Base-by-base conservation (phyloP, 257 asterid species). In the Schizonepeta tenuifolia region DNA sequence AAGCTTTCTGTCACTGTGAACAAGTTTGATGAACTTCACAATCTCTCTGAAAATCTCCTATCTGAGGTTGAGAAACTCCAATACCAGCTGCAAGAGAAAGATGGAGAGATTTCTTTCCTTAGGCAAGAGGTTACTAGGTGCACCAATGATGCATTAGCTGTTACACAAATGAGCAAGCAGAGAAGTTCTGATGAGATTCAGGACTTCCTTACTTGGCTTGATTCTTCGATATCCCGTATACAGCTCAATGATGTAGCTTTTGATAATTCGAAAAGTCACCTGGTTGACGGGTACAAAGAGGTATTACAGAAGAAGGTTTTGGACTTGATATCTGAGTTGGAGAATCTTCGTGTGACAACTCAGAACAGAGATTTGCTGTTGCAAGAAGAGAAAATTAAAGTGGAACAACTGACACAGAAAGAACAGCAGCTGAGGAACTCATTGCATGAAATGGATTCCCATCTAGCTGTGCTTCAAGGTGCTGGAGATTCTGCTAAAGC, bases 91-190 rank as follows among this genome's bases (percentile, higher is more conserved):
- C 95, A 82, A 83, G 98, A 95, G 81, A 90, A 89, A 71, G 97
- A 92, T 76, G 86, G 79, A 59, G 99, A 95, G 83, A 83, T 95
- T 81, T 95, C 99, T 81, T 95, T 95, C 81, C 95, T 95, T 70
- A 80, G 99, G 84, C 95, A 92, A 84, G 99, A 95, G 86, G 97
- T 95, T 74, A 92, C 99, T 44, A 82, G 99, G 83, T 90, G 96
- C 89, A 92, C 98, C 3, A 88, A 90, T 71, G 97, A 92, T 81
- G 87, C 88, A 68, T 83, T 95, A 69, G 76, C 92, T 73, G 85
- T 86, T 28, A 76, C 96, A 78, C 95, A 94, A 79, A 87, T 76
- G 80, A 80, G 75, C 83, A 87, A 83, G 85, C 85, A 81, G 81
- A 86, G 70, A 75, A 69, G 78, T 76, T 72, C 86, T 7, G 96